Percentiles rank a stretch among this genome's conserved stretches.
phyloP scores from a whole-genome alignment of 768 basidiomycete species.

The Neoboletus subvelutipes region DNA sequence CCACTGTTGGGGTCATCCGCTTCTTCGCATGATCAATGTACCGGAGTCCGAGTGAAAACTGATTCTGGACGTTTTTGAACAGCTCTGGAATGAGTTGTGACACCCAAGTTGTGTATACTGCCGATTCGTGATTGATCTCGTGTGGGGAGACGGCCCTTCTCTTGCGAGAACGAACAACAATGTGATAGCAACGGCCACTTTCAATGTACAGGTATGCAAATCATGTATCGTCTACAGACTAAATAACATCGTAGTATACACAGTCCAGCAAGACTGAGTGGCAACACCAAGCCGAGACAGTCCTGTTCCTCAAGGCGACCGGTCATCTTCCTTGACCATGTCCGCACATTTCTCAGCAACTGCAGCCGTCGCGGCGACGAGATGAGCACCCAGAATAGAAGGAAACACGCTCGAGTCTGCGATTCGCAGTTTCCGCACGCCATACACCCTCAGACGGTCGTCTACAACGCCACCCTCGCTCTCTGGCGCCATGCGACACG shows the following conservation, averaged over 20 bases:
- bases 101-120: too few species aligned
- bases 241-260: background rate
- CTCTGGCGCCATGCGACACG: background rate
- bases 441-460: background rate
- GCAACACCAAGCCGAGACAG: background rate
- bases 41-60: too few species aligned
- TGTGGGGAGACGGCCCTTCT: too few species aligned
- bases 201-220: too few species aligned
- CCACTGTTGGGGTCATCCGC: too few species aligned
- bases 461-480: background rate
- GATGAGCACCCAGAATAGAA: background rate
- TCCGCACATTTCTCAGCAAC: background rate
- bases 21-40: too few species aligned
- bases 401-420: background rate
- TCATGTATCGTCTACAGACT: background rate
- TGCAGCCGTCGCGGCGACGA: background rate
- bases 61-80: too few species aligned
- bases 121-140: too few species aligned
- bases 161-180: too few species aligned
- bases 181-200: too few species aligned
- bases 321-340: background rate
- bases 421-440: background rate
- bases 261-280: background rate
- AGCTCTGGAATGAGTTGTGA: too few species aligned
- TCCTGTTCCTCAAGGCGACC: background rate